Base-by-base conservation (phyloP, 2,329 filamentous ascomycete genomes). In the Pseudogymnoascus sp. region DNA sequence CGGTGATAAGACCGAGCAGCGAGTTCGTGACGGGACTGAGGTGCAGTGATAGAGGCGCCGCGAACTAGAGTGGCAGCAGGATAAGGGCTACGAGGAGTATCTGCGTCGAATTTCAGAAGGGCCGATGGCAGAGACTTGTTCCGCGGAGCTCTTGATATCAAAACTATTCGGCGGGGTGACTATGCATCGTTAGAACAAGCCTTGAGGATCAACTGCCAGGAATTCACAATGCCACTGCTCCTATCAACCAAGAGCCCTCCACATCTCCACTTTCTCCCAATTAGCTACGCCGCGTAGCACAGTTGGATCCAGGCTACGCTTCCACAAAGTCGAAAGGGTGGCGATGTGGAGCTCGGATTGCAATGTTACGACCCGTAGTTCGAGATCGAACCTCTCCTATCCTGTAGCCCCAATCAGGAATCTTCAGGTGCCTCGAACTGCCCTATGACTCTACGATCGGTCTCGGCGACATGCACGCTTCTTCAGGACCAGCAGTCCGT, bases 331-430 rank as follows among this genome's bases (percentile, higher is more conserved):
- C 13, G 85, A 85, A 1, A 87, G 92, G 7, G 92, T 96, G 36
- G 90, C 87, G 67, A 84, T 90, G 74, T 96, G 91, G 67, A 97
- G 79, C 76, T 97, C 93, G 66, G 84, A 83, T 78, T 97, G 93
- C 34, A 97, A 80, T 25, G 82, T 80, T 28, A 83, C 78, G 72
- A 87, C 89, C 73, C 86, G 85, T 64, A 88, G 85, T 78, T 97
- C 93, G 19, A 97, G 84, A 68, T 14, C 13, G 34, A 14, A 14
- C 2, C 13, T 37, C 34, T 14, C 13, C 4, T 14, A 14, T 37
- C 34, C 34, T 37, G 13, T 14, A 37, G 14, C 4, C 13, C 34
- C 34, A 37, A 37, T 4, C 34, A 14, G 6, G 14, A 37, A 14
- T 37, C 34, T 1, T 14, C 11, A 14, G 34, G 34, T 14, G 4